These are phyloP conservation scores for Rhizopus sp. DNA, from an alignment of 371 early-diverging fungal genomes.

Conservation along the genomic window DNA sequence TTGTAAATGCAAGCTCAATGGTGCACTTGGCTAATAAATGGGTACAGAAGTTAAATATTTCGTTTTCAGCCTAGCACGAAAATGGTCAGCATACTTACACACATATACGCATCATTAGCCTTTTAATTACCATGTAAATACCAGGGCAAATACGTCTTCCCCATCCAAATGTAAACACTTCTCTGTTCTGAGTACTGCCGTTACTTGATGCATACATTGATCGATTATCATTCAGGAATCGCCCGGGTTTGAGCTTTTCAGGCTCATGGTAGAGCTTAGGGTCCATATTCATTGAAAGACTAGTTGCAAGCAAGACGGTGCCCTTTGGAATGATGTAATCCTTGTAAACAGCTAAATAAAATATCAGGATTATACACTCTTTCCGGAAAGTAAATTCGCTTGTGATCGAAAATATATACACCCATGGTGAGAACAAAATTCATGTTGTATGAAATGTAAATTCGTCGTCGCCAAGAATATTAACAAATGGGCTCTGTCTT, in stretches of 20 bases:
- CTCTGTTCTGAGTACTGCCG: constrained; percentile 14
- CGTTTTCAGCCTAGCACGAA: constrained; percentile 9
- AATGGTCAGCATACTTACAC: background rate
- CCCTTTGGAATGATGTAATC: constrained; percentile 22
- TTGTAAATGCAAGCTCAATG: constrained; percentile 1
- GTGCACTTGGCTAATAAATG: background rate
- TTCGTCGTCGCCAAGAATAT: too few relatives aligned
- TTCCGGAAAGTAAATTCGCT: too few relatives aligned
- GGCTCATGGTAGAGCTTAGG: constrained; percentile 8
- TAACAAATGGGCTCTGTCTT: too few relatives aligned
- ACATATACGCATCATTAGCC: background rate
- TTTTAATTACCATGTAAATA: constrained; percentile 11
- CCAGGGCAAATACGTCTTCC: constrained; percentile 22
- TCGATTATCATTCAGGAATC: constrained; percentile 12
- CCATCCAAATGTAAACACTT: constrained; percentile 26
- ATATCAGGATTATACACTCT: background rate
- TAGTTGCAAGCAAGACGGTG: constrained; percentile 8
- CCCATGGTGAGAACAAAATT: too few relatives aligned
- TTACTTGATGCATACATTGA: constrained; percentile 15
- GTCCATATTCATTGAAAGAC: constrained; percentile 10
- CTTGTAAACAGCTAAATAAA: constrained; percentile 13
- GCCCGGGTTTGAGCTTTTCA: constrained; percentile 11
- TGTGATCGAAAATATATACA: too few relatives aligned
- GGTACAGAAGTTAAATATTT: constrained; percentile 5
- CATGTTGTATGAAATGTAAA: too few relatives aligned